Evolutionary conservation across 768 basidiomycete species (phyloP), one percentile per base, ranked within the genome.

Genomic region (Asterophora lycoperdoides): DNA sequence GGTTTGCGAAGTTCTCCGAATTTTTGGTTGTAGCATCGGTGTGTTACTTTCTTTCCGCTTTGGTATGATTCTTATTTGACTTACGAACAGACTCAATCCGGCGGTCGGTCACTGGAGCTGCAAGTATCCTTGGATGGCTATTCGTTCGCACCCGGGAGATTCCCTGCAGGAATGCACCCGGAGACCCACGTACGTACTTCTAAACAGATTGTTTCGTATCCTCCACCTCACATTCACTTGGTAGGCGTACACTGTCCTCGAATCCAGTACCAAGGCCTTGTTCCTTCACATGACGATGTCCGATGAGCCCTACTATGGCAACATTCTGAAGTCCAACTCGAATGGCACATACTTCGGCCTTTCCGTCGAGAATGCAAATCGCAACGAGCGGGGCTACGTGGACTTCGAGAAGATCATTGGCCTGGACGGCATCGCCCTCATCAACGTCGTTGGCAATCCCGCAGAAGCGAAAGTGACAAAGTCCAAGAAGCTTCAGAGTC

Each of bases 391-490:
- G 0, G 96, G 96, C 4, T 98, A 78, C 60, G 94, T 93, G 28
- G 95, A 99, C 65, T 99, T 98, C 56, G 96, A 99, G 72, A 99
- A 98, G 75, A 87, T 97, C 78, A 81, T 88, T 48, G 94, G 93
- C 8, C 68, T 99, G 41, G 94, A 98, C 63, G 96, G 96, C 0
- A 95, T 99, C 54, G 95, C 95, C 5, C 68, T 99, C 40, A 78
- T 94, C 56, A 99, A 99, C 60, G 60, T 97, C 32, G 92, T 99
- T 6, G 68, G 85, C 5, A 96, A 98, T 60, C 76, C 91, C 0
- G 70, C 74, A 0, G 83, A 91, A 41, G 93, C 93, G 0, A 68
- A 72, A 4, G 61, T 95, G 4, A 80, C 83, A 0, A 80, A 84
- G 4, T 66, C 61, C 38, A 98, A 98, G 74, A 70, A 75, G 46